Evolutionary conservation across 1,284 basidiomycete species (phyloP), one percentile per base, ranked within the genome.

Genomic region (Cystobasidiaceae sp.): DNA sequence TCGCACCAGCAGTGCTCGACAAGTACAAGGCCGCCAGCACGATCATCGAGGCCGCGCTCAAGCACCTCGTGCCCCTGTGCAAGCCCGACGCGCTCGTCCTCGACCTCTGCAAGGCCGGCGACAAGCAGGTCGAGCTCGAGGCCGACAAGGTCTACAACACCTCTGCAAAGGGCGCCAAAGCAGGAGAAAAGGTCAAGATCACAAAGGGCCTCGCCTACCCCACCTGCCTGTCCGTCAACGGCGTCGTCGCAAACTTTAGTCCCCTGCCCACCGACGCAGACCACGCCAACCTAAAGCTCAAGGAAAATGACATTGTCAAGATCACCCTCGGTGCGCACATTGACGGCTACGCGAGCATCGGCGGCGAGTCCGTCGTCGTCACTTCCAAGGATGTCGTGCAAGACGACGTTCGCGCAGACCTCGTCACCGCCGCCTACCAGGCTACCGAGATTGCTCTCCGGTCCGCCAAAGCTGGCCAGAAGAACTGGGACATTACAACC

Each of bases 311-410:
- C 76, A 86, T 97, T 62, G 94, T 97, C 74, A 97, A 97, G 81
- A 81, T 98, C 70, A 90, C 94, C 79, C 81, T 97, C 69, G 94
- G 94, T 66, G 90, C 93, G 34, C 94, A 97, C 77, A 93, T 98
- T 78, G 94, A 98, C 78, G 94, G 78, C 21, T 92, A 87, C 75
- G 89, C 91, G 23, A 83, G 89, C 62, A 84, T 93, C 76, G 84
- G 84, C 74, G 94, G 90, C 65, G 94, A 98, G 80, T 97, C 93
- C 70, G 69, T 96, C 73, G 83, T 92, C 68, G 85, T 97, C 43
- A 89, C 90, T 52, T 86, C 88, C 50, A 84, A 85, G 60, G 79
- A 81, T 25, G 79, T 82, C 68, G 89, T 90, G 17, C 88, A 89
- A 30, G 90, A 88, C 11, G 94, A 91, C 56, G 81, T 86, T 66